Evolutionary conservation across 2,329 filamentous ascomycete species (phyloP), one percentile per base, ranked within the genome.

Genomic region (Penicillium sp.): DNA sequence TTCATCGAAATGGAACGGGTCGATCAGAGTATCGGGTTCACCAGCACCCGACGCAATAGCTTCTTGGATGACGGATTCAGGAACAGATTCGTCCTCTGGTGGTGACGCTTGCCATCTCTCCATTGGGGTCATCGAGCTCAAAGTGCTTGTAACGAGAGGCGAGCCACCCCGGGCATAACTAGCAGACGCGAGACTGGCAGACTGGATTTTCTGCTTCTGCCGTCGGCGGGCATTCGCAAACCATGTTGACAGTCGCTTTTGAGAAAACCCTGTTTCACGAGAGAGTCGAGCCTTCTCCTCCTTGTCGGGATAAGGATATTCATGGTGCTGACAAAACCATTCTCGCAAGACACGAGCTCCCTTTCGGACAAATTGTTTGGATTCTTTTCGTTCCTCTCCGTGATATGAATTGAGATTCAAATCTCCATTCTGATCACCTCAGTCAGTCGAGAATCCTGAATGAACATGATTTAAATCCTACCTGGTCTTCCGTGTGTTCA

Each of bases 211-310:
- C 39, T 80, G 68, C 7, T 80, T 77, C 43, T 82, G 78, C 1
- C 81, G 80, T 7, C 82, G 76, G 20, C 82, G 74, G 0, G 80
- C 81, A 62, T 84, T 84, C 22, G 80, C 76, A 63, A 84, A 83
- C 81, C 81, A 84, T 54, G 81, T 82, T 22, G 78, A 70, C 2
- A 83, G 76, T 37, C 82, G 79, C 1, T 74, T 79, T 52, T 71
- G 72, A 20, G 76, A 82, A 15, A 83, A 73, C 0, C 81, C 81
- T 0, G 81, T 81, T 59, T 81, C 73, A 4, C 68, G 64, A 11
- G 75, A 71, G 0, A 84, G 72, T 3, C 65, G 59, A 0, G 66
- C 53, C 54, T 82, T 83, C 53, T 83, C 77, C 8, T 80, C 75
- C 28, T 83, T 79, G 1, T 75, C 76, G 1, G 82, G 81, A 61